Conservation (phyloP, 495 filamentous ascomycete species). For the Penicillium robsamsonii region DNA sequence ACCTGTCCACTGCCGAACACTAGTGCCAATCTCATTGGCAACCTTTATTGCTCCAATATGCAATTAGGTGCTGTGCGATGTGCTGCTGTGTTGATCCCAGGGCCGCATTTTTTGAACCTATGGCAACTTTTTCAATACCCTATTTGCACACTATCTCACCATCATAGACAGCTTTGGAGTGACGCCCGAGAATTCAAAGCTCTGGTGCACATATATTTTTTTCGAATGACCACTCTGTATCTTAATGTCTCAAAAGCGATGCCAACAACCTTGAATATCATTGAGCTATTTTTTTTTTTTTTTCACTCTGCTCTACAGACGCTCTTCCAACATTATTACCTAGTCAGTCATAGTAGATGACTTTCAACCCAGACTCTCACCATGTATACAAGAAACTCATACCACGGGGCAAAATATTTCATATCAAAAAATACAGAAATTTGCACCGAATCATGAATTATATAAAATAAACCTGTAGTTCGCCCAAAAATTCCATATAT, state of each 20-base stretch:
- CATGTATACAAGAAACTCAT: too few species aligned
- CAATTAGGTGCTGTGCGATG: background rate
- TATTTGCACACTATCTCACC: background rate
- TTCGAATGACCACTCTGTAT: slow-evolving; percentile 4
- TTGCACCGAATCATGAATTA: too few species aligned
- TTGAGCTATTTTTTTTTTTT: background rate
- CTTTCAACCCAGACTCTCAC: too few species aligned
- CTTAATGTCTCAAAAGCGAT: slow-evolving; percentile 4
- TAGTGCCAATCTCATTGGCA: background rate
- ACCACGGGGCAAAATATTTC: too few species aligned
- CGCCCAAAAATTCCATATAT: too few species aligned
- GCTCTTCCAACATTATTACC: too few species aligned
- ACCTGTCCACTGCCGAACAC: background rate
- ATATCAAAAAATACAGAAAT: too few species aligned
- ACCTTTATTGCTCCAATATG: background rate
- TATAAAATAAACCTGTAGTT: too few species aligned
- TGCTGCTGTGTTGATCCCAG: background rate
- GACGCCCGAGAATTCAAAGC: background rate
- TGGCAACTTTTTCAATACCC: background rate
- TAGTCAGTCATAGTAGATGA: too few species aligned
- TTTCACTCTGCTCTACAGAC: background rate
- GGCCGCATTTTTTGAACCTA: background rate
- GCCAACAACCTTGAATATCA: background rate
- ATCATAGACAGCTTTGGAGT: background rate
- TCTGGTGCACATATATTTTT: background rate